Evolutionary conservation across 345 rosid species (phyloP), one percentile per base, ranked within the genome.

Genomic region (Reutealis trisperma): DNA sequence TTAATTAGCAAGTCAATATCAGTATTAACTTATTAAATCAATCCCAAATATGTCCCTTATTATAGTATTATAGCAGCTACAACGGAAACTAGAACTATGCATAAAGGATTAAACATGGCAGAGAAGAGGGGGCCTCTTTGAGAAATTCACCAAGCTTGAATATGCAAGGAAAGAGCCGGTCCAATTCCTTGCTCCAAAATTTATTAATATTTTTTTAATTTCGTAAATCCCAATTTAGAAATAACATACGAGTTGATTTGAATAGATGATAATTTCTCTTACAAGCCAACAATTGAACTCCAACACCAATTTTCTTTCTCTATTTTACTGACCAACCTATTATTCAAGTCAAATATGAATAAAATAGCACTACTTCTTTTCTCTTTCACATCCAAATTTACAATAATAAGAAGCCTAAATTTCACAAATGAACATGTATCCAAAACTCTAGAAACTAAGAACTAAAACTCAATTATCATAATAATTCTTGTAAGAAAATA

Each of bases 41-140:
- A 18, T 18, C 19, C 67, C 13, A 51, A 13, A 37, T 45, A 59
- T 34, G 30, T 80, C 37, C 77, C 37, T 37, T 83, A 83, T 2
- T 83, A 76, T 2, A 83, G 74, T 60, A 83, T 66, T 19, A 61
- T 5, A 2, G 81, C 71, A 49, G 83, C 86, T 57, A 77, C 44
- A 24, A 83, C 12, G 14, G 83, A 71, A 41, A 71, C 83, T 32
- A 83, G 59, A 32, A 80, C 72, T 0, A 82, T 83, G 73, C 57
- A 25, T 10, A 77, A 37, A 63, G 86, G 86, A 62, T 77, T 79
- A 63, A 67, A 79, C 61, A 67, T 76, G 47, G 67, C 74, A 24
- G 72, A 37, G 49, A 81, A 78, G 8, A 71, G 63, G 3, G 78
- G 78, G 27, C 71, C 86, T 58, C 71, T 68, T 9, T n/a, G 10